A percentile compares a stretch with the other conserved stretches of the same genome.
phyloP scores from a whole-genome alignment of 140 eudicot species.

The Cichorium intybus region DNA sequence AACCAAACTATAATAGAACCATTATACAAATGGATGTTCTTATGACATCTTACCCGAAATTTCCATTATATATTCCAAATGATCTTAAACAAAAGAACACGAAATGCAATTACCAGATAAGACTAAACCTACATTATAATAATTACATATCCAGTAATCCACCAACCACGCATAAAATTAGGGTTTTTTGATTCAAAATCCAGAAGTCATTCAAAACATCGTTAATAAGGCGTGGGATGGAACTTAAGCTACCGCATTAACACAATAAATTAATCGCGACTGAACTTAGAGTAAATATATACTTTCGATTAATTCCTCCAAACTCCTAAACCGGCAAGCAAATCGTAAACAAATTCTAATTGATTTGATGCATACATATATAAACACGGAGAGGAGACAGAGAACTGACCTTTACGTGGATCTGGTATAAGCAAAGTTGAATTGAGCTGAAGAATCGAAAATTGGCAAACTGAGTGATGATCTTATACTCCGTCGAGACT shows the following conservation, averaged over 20 bases:
- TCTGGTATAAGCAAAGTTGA: constrained; percentile 13
- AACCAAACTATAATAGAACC: constrained; percentile 4
- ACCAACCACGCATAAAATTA: constrained; percentile 17
- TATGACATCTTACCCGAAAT: constrained; percentile 8
- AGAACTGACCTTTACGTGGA: constrained; percentile 23
- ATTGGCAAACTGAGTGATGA: constrained; percentile 5
- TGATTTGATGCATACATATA: background rate
- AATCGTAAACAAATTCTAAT: background rate
- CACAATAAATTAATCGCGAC: background rate
- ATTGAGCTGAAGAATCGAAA: constrained; percentile 14
- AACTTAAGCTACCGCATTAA: constrained; percentile 14
- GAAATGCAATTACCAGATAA: background rate
- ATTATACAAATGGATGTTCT: background rate
- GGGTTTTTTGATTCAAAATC: constrained; percentile 12
- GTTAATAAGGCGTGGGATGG: background rate
- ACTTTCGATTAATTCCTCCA: background rate
- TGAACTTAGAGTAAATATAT: background rate
- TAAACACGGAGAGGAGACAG: background rate
- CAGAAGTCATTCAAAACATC: background rate
- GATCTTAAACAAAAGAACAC: constrained; percentile 9
- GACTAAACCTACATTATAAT: constrained; percentile 13
- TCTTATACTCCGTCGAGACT: constrained; percentile 1
- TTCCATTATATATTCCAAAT: constrained; percentile 1
- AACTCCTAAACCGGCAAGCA: constrained; percentile 5
- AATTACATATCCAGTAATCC: constrained; percentile 7